A percentile compares a stretch with the other conserved stretches of the same genome.
Conservation (phyloP, 495 filamentous ascomycete genomes). For the Aspergillus ostianus region DNA sequence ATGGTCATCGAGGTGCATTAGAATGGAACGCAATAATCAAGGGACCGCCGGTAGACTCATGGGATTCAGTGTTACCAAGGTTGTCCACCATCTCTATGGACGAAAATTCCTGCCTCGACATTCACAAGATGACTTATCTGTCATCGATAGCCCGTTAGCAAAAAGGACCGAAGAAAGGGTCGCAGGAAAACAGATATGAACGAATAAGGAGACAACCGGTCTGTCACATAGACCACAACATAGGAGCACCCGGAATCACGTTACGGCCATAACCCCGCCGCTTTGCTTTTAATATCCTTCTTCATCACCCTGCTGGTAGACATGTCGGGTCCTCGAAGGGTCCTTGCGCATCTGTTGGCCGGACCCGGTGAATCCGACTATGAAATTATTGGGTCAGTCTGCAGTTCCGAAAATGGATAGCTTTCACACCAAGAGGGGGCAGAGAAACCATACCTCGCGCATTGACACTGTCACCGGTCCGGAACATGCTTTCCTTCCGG, state of each 20-base stretch:
- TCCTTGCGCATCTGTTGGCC: slow-evolving; percentile 95
- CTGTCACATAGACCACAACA: background rate
- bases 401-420: slow-evolving; percentile 3
- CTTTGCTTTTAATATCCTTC: slow-evolving; percentile 39
- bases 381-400: slow-evolving; percentile 3
- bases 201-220: slow-evolving; percentile 7
- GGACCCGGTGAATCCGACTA: slow-evolving; percentile 94
- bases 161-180: slow-evolving; percentile 8
- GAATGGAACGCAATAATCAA: slow-evolving; percentile 6
- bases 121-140: slow-evolving; percentile 15
- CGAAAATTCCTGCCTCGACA: slow-evolving; percentile 8
- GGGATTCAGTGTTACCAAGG: slow-evolving; percentile 8
- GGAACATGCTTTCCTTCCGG: slow-evolving; percentile 97
- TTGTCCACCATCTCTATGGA: slow-evolving; percentile 11
- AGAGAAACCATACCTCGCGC: slow-evolving; percentile 67
- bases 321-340: slow-evolving; percentile 74
- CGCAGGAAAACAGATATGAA: slow-evolving; percentile 9
- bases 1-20: slow-evolving; percentile 9
- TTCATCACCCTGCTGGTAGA: slow-evolving; percentile 80
- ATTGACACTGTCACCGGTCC: slow-evolving; percentile 80
- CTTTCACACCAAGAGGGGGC: background rate
- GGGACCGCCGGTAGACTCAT: slow-evolving; percentile 7
- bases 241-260: slow-evolving; percentile 4
- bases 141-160: slow-evolving; percentile 18
- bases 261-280: background rate